Base-by-base conservation (phyloP, 306 rosid genomes). In the Glycine latifolia region DNA sequence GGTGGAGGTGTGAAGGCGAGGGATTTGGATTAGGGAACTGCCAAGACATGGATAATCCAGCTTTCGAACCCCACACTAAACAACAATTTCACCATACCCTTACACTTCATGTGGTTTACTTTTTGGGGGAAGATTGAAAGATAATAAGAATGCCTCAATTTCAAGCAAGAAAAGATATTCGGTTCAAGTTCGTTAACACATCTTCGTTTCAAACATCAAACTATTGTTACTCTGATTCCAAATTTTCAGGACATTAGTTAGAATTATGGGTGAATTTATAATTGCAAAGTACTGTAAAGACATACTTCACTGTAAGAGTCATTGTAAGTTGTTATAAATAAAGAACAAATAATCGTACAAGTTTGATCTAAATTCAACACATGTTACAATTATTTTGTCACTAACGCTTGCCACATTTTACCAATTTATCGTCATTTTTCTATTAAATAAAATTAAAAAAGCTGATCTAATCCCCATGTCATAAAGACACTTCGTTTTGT, bases 1-100 rank as follows among this genome's bases (percentile, higher is more conserved):
- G 67, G 72, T 75, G 41, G 71, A 70, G 16, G 7, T 69, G 75
- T 53, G 70, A 73, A 67, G 60, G 49, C 33, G 58, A 84, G 50
- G 87, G 87, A 87, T 87, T 87, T 73, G 63, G 89, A 87, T 87
- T 61, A 67, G 56, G 84, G 73, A 84, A 74, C 86, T 78, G 72
- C 86, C 86, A 1, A 78, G 90, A 87, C 84, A 81, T 87, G 80
- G 88, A 87, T 87, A 10, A 82, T 78, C 31, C 86, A 87, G 81
- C 90, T 80, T 69, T 84, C 85, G 59, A 83, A 84, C 89, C 89
- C 89, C 82, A 87, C 89, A 76, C 8, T 39, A 3, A 39, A 15
- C 1, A 79, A 67, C 71, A 53, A 35, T 80, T 75, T 71, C 59
- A 59, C 84, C 81, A 49, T 50, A 65, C 79, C 20, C 75, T 35